phyloP scores from a whole-genome alignment of 2,329 filamentous ascomycete species.

The Hypoxylon sp. region DNA sequence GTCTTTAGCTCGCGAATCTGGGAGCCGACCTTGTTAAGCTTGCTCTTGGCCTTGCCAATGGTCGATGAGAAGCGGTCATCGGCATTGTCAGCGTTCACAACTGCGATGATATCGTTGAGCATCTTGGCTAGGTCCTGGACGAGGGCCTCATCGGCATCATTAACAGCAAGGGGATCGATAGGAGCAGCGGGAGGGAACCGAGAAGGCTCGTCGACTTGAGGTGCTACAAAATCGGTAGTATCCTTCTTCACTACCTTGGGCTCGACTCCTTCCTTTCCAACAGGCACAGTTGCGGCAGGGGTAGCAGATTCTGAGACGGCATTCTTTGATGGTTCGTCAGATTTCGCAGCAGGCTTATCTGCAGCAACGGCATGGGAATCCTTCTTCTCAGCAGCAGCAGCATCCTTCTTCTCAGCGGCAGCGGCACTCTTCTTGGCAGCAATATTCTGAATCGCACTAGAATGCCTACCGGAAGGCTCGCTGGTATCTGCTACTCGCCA shows the following conservation, averaged over 20 bases:
- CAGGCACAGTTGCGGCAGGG: slow-evolving; percentile 36
- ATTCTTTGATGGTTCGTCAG: slow-evolving; percentile 52
- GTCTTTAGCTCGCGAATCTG: slow-evolving; percentile 83
- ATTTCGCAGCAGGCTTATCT: slow-evolving; percentile 53
- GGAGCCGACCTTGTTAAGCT: slow-evolving; percentile 81
- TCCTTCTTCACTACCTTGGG: slow-evolving; percentile 50
- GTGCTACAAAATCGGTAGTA: slow-evolving; percentile 63
- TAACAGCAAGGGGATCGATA: slow-evolving; percentile 83
- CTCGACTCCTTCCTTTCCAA: slow-evolving; percentile 32
- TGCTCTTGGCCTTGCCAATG: slow-evolving; percentile 87
- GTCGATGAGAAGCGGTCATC: slow-evolving; percentile 82
- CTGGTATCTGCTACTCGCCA: slow-evolving; percentile 63
- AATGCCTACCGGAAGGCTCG: slow-evolving; percentile 50
- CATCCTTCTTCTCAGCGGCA: slow-evolving; percentile 49
- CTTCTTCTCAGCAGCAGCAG: slow-evolving; percentile 44
- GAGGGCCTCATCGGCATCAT: slow-evolving; percentile 84
- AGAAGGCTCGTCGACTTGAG: slow-evolving; percentile 77
- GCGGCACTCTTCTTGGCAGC: slow-evolving; percentile 51
- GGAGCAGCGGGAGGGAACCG: slow-evolving; percentile 74
- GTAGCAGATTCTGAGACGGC: slow-evolving; percentile 40
- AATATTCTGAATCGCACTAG: slow-evolving; percentile 51
- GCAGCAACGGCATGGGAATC: slow-evolving; percentile 49
- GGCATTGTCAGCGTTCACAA: slow-evolving; percentile 89
- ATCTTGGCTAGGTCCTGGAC: slow-evolving; percentile 95
- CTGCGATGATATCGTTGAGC: slow-evolving; percentile 94